Base-by-base conservation (phyloP, 305 asterid species). In the Nicotiana rustica region DNA sequence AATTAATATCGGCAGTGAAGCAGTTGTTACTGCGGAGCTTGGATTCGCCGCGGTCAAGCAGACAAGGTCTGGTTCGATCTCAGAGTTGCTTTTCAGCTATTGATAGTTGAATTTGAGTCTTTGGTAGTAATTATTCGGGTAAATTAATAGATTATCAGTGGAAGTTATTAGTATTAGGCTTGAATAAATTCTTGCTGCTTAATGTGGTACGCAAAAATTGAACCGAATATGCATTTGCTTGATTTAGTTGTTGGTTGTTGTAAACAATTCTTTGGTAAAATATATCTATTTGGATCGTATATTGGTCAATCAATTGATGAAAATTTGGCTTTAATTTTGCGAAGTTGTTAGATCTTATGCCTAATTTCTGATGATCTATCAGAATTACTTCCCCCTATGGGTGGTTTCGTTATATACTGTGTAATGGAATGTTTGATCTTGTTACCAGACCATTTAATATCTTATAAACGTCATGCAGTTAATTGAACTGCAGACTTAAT, bases 11-110 rank as follows among this genome's bases (percentile, higher is more conserved):
- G 38, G 95, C 96, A 0, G 86, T 94, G 18, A 94, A 91, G 75
- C 95, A 91, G 81, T 89, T 94, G 89, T 86, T 94, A 49, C 80
- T 90, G 84, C 88, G 89, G 90, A 91, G 91, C 49, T 82, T 94
- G 87, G 97, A 91, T 67, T 91, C 97, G 76, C 97, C 97, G 5
- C 86, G 89, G 77, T 61, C 94, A 47, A 84, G 21, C 85, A 90
- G 84, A 87, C 84, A 86, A 76, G 83, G 67, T 62, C 29, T 91
- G 78, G 83, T 84, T 44, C 89, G 89, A 31, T 82, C 90, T 1
- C 87, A 83, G 29, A 91, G 91, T 82, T 85, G 88, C 69, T 87
- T 84, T 35, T 71, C 89, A 60, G 83, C 86, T 55, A 31, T 88
- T 19, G 89, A 86, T 81, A 75, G 84, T 77, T 87, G 85, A 86